Percentiles rank a stretch among this genome's conserved stretches.
Conservation (phyloP, 1,139 yeast species). For the Lodderomyces parapsilosis region DNA sequence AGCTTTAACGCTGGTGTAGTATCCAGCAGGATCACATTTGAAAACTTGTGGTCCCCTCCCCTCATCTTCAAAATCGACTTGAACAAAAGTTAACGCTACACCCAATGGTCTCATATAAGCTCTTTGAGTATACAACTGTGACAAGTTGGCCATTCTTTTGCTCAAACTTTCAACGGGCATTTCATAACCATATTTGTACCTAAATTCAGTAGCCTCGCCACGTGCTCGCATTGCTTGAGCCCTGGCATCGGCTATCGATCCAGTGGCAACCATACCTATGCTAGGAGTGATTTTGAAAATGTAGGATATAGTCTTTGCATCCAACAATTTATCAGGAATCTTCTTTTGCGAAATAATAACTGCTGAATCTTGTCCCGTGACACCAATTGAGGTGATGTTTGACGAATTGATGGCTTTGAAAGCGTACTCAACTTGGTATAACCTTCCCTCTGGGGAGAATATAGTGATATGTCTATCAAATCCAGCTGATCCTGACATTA, state of each 20-base stretch:
- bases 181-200: conserved; percentile 92
- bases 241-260: conserved; percentile 95
- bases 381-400: conserved; percentile 84
- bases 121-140: conserved; percentile 94
- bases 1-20: conserved; percentile 88
- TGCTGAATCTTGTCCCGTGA: conserved; percentile 85
- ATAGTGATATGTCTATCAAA: conserved; percentile 98
- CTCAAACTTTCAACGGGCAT: conserved; percentile 95
- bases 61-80: conserved; percentile 69
- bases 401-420: conserved; percentile 95
- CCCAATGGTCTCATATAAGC: conserved; percentile 99
- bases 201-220: conserved; percentile 90
- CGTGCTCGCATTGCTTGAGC: conserved; percentile 88
- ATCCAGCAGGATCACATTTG: conserved; percentile 98
- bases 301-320: conserved; percentile 80
- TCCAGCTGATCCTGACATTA: conserved; percentile 68
- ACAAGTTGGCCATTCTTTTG: conserved; percentile 91
- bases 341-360: conserved; percentile 92
- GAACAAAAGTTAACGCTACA: conserved; percentile 83
- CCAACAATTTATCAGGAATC: conserved; percentile 91
- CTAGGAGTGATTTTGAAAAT: conserved; percentile 78
- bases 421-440: conserved; percentile 96
- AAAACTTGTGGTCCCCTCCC: conserved; percentile 86
- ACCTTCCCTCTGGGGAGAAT: conserved; percentile 97
- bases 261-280: conserved; percentile 91